These are phyloP conservation scores for Nothophoma quercina DNA, from an alignment of 2,329 filamentous ascomycete genomes.

Conservation along the genomic window DNA sequence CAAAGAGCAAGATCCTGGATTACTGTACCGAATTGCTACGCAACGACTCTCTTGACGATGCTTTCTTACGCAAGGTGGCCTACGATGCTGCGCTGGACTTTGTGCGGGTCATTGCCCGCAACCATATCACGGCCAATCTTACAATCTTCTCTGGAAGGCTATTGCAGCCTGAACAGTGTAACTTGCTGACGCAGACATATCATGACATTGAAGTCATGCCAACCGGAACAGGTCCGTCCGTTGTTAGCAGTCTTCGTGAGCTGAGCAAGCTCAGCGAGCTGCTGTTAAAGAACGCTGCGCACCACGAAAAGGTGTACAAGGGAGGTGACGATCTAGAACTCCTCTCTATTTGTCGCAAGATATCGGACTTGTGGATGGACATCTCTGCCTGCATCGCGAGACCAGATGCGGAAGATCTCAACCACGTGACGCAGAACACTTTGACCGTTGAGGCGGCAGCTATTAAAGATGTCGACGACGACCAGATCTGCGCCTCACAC, in stretches of 20 bases:
- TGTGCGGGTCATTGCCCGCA: conserved; percentile 44
- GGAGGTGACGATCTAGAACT: conserved; percentile 38
- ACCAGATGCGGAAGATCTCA: background rate
- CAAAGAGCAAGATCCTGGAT: conserved; percentile 48
- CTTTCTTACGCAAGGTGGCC: conserved; percentile 41
- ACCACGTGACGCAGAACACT: background rate
- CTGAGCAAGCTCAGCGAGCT: conserved; percentile 33
- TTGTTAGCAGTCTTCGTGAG: conserved; percentile 37
- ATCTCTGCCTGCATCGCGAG: background rate
- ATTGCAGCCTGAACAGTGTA: conserved; percentile 44
- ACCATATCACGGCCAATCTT: conserved; percentile 36
- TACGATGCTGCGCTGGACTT: conserved; percentile 54
- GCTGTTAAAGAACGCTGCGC: conserved; percentile 28
- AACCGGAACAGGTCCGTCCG: conserved; percentile 26
- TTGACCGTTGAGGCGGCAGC: conserved; percentile 11
- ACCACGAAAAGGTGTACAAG: conserved; percentile 24
- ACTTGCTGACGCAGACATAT: conserved; percentile 50
- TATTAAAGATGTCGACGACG: conserved; percentile 48
- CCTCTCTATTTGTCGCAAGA: conserved; percentile 45
- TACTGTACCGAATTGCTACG: conserved; percentile 50
- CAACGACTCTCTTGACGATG: conserved; percentile 53
- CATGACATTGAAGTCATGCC: background rate
- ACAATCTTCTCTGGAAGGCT: conserved; percentile 47
- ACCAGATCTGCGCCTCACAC: conserved; percentile 44
- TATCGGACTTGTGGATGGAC: conserved; percentile 37